These are phyloP conservation scores for Apophysomyces elegans DNA, from an alignment of 371 early-diverging fungal genomes.

Conservation along the genomic window DNA sequence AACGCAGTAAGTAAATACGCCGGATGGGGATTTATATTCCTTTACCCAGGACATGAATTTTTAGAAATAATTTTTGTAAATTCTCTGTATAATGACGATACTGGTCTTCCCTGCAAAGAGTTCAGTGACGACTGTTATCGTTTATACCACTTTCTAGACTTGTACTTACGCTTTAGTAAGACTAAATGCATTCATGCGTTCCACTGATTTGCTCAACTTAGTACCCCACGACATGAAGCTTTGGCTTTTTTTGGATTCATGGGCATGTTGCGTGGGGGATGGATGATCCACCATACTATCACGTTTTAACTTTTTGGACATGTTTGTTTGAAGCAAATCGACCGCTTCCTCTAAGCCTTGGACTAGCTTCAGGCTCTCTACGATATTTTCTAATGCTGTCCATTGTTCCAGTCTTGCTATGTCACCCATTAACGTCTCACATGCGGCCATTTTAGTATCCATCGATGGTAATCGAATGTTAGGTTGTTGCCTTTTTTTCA, in stretches of 20 bases:
- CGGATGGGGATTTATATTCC: background rate
- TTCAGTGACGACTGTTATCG: no score
- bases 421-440: conserved; percentile 43
- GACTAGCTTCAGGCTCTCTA: conserved; percentile 33
- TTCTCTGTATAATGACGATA: conserved; percentile 48
- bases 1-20: background rate
- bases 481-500: conserved; percentile 41
- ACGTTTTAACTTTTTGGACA: conserved; percentile 49
- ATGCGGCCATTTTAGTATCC: conserved; percentile 60
- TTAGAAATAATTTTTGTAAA: conserved; percentile 40
- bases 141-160: background rate
- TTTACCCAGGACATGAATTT: conserved; percentile 45
- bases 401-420: conserved; percentile 43
- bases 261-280: conserved; percentile 2
- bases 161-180: conserved; percentile 43
- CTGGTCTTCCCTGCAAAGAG: conserved; percentile 42
- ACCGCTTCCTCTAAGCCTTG: conserved; percentile 39
- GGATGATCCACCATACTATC: conserved; percentile 29
- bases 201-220: conserved; percentile 55
- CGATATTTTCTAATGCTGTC: conserved; percentile 38
- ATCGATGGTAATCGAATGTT: conserved; percentile 53
- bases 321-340: conserved; percentile 32
- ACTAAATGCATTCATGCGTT: conserved; percentile 58
- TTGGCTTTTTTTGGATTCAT: conserved; percentile 24
- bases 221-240: conserved; percentile 53